A percentile compares a stretch with the other conserved stretches of the same genome.
Evolutionary conservation across 345 rosid species (phyloP).

Genomic region (Eucalyptus albens): DNA sequence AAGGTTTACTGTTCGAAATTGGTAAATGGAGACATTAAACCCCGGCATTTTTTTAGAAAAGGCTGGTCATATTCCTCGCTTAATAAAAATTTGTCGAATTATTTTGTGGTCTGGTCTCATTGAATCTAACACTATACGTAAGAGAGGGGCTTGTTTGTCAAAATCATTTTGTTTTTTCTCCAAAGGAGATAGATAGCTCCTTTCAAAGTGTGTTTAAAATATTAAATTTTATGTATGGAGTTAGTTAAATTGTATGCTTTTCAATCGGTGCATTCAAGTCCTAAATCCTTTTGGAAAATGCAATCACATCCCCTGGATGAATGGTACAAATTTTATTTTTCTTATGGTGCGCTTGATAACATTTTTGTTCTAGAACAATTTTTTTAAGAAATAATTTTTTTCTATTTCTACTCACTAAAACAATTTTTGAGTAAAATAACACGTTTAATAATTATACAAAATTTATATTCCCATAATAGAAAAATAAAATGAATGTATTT

Average conservation of each 20-base stretch:
- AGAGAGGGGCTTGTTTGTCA: neutral
- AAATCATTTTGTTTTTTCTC: neutral
- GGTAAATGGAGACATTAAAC: neutral
- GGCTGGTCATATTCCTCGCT: neutral
- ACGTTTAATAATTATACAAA: accelerated
- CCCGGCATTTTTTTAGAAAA: neutral
- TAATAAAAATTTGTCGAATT: neutral
- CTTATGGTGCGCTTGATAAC: accelerated
- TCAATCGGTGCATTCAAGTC: neutral
- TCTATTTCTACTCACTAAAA: too few species aligned
- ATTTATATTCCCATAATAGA: too few species aligned
- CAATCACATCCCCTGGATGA: accelerated
- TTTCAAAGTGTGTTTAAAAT: neutral
- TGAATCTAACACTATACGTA: neutral
- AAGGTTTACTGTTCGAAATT: neutral
- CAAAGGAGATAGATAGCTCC: neutral
- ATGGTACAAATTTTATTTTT: neutral
- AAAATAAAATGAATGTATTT: too few species aligned
- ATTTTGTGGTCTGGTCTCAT: neutral
- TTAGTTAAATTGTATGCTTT: neutral
- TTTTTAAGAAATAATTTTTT: too few species aligned
- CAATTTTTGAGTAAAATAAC: accelerated
- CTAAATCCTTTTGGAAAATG: neutral
- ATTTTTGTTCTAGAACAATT: accelerated
- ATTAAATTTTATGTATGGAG: neutral